Conservation (phyloP, 2,329 filamentous ascomycete genomes). For the Nemania diffusa region DNA sequence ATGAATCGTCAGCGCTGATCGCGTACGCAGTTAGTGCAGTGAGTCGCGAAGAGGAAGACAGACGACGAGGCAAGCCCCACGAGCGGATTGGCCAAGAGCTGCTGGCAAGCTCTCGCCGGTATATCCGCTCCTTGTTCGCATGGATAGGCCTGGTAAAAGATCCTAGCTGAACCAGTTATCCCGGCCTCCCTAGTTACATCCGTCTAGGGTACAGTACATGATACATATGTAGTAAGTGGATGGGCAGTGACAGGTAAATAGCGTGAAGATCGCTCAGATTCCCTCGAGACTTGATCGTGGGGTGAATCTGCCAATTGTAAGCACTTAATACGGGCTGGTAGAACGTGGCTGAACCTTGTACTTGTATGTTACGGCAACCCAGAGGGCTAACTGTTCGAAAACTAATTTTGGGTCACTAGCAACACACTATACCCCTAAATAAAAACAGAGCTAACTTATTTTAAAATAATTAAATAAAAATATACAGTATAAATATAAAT, state of each 20-base stretch:
- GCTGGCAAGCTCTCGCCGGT: conserved; percentile 5
- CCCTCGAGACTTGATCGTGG: conserved; percentile 11
- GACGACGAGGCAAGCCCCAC: conserved; percentile 23
- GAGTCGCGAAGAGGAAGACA: conserved; percentile 13
- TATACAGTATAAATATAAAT: no score
- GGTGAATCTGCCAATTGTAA: conserved; percentile 19
- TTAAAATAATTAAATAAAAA: no score
- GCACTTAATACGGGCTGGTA: conserved; percentile 12
- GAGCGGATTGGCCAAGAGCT: conserved; percentile 27
- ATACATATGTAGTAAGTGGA: no score
- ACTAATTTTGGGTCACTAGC: no score
- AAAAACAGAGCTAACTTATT: no score
- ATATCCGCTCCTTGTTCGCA: conserved; percentile 19
- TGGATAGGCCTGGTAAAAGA: conserved; percentile 29
- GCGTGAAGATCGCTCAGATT: conserved; percentile 1
- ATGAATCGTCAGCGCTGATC: conserved; percentile 27
- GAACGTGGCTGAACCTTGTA: conserved; percentile 25
- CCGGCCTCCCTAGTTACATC: conserved; percentile 17
- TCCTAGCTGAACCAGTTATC: conserved; percentile 23
- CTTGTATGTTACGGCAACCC: no score
- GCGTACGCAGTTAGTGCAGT: neutral
- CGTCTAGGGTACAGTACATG: conserved; percentile 3
- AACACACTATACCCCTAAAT: no score
- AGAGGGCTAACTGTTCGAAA: no score
- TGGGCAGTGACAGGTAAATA: no score